Evolutionary conservation across 2,329 filamentous ascomycete genomes (phyloP), one percentile per base, ranked within the genome.

Genomic region (Diaporthe ampelina): DNA sequence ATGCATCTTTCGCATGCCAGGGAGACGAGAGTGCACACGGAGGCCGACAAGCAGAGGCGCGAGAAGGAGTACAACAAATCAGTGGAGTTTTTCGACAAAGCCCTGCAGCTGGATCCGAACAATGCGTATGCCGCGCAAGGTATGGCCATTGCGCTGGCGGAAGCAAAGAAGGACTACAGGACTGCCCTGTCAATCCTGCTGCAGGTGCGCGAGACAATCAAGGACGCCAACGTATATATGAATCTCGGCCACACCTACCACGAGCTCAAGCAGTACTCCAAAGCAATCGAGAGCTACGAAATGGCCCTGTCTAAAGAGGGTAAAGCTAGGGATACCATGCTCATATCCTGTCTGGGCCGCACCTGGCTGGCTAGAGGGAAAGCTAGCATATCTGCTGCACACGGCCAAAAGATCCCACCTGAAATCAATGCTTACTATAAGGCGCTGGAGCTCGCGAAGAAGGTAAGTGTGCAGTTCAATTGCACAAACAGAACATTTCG

Each of bases 21-120:
- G 78, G 97, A 99, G 83, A 98, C 98, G 95, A 94, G 94, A 40
- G 92, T 95, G 68, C 94, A 97, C 76, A 94, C 94, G 0, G 97
- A 98, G 11, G 89, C 92, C 75, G 96, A 99, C 75, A 97, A 94
- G 84, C 94, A 97, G 79, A 98, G 97, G 86, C 92, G 95, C 70
- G 94, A 93, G 73, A 94, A 93, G 78, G 93, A 92, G 76, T 99
- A 98, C 81, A 91, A 92, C 81, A 95, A 96, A 78, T 95, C 97
- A 0, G 95, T 98, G 15, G 97, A 99, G 81, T 99, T 99, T 84
- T 99, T 98, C 79, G 97, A 98, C 82, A 99, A 99, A 85, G 96
- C 96, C 6, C 87, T 99, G 29, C 95, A 97, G 76, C 87, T 99
- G n/a, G 97, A 99, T 80, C 92, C 95, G 0, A 95, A 93, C 85